Percentiles rank a stretch among this genome's conserved stretches.
phyloP scores from a whole-genome alignment of 2,329 filamentous ascomycete species.

The Atkinsonella hypoxylon region DNA sequence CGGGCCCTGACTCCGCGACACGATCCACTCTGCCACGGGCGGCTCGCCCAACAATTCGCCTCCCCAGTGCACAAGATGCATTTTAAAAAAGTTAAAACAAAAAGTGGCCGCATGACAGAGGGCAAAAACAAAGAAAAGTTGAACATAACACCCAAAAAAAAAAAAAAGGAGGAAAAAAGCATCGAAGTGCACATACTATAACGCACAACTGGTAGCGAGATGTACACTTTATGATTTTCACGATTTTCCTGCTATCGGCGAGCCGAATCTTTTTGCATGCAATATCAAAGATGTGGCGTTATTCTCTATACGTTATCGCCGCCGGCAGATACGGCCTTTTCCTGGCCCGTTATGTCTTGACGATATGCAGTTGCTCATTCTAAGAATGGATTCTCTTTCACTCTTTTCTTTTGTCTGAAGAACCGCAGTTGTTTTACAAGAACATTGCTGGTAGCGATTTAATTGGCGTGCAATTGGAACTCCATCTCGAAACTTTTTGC shows the following conservation, averaged over 20 bases:
- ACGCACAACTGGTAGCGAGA: background rate
- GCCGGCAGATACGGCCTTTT: background rate
- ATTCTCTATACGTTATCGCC: background rate
- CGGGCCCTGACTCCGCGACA: background rate
- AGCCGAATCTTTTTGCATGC: background rate
- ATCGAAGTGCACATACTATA: background rate
- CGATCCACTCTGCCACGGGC: slow-evolving; percentile 1
- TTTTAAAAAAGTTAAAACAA: background rate
- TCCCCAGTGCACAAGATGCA: slow-evolving; percentile 6
- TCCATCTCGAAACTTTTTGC: background rate
- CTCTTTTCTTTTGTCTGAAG: background rate
- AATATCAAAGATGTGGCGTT: background rate
- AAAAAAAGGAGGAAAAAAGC: background rate
- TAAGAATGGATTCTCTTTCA: background rate
- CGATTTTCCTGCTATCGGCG: background rate
- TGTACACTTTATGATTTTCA: slow-evolving; percentile 3
- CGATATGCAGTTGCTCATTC: background rate
- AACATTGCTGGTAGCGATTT: background rate
- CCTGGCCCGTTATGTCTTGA: background rate
- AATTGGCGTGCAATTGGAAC: background rate
- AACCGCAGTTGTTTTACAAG: background rate
- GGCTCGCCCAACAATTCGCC: slow-evolving; percentile 5
- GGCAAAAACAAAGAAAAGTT: background rate
- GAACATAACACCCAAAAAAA: background rate
- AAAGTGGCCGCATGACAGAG: background rate